phyloP scores from a whole-genome alignment of 176 grass and related monocot species.

The Hsuehochloa calcarea region DNA sequence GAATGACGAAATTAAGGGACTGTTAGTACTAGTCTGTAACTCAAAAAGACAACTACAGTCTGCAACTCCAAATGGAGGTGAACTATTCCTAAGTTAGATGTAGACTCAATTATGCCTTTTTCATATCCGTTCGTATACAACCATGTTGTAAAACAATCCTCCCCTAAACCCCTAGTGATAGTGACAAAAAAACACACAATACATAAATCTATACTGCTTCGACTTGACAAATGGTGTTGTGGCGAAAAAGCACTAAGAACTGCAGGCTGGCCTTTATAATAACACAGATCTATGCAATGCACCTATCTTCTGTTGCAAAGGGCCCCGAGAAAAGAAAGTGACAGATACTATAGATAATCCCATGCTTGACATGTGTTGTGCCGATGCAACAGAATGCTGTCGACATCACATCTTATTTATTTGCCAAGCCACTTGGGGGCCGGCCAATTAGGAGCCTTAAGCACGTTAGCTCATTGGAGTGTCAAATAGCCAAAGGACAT shows the following conservation, averaged over 20 bases:
- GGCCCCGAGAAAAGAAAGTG: slow-evolving; percentile 22
- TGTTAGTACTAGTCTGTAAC: neutral
- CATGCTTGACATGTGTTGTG: slow-evolving; percentile 13
- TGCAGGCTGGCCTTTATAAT: slow-evolving; percentile 32
- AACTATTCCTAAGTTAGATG: neutral
- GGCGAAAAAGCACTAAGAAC: neutral
- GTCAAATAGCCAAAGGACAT: slow-evolving; percentile 10
- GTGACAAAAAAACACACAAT: neutral
- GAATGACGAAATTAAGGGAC: neutral
- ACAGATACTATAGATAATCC: slow-evolving; percentile 17
- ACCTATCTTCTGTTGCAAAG: slow-evolving; percentile 26
- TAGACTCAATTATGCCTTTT: neutral
- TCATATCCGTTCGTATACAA: neutral
- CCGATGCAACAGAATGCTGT: neutral
- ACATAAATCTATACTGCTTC: neutral
- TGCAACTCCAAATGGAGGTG: neutral
- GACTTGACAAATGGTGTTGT: neutral
- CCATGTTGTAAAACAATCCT: neutral
- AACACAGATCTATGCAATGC: slow-evolving; percentile 1
- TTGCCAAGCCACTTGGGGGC: slow-evolving; percentile 28
- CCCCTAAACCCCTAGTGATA: neutral
- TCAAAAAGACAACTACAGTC: neutral
- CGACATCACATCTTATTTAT: slow-evolving; percentile 31
- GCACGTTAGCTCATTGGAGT: slow-evolving; percentile 24
- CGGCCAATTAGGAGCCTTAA: neutral